Evolutionary conservation across 1,284 basidiomycete species (phyloP), one percentile per base, ranked within the genome.

Genomic region (Phellopilus nigrolimitatus): DNA sequence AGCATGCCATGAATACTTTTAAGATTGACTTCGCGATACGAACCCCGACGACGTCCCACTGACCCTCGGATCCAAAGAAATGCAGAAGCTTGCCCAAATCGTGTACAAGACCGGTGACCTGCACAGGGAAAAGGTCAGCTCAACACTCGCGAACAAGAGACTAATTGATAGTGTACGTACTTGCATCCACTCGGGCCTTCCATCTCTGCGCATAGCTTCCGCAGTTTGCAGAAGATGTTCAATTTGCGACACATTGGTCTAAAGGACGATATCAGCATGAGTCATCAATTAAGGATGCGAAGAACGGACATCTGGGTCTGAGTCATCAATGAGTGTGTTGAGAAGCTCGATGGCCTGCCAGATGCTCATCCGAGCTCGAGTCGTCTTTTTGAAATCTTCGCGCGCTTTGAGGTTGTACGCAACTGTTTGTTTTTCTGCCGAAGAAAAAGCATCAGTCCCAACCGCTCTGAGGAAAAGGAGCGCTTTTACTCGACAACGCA

Each of bases 311-410:
- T 91, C 88, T 47, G 89, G 89, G 66, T 92, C 91, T 5, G 88
- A 91, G 59, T 93, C 89, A 66, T 95, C 91, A 50, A 95, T 78
- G 39, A 95, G 76, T 0, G 85, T 92, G 64, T 95, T 84, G 53
- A 95, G 81, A 73, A 84, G 81, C 64, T 95, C 91, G 68, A 95
- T 92, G 4, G 92, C 92, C 62, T 92, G 83, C 92, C 92, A 95
- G 28, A 95, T 73, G 48, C 74, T 70, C 79, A 91, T 88, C n/a
- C 79, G 72, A 3, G 76, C 82, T 34, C 82, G 77, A 49, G 72
- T 77, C 37, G 68, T 75, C 59, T 70, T 81, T 61, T 83, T 82
- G 69, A 88, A 88, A 51, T 82, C 75, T n/a, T 78, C 80, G 7
- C 88, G 82, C 13, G 82, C 84, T 43, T 80, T 74, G 57, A 91